Conservation (phyloP, 2,329 filamentous ascomycete species). For the Alternaria dauci region DNA sequence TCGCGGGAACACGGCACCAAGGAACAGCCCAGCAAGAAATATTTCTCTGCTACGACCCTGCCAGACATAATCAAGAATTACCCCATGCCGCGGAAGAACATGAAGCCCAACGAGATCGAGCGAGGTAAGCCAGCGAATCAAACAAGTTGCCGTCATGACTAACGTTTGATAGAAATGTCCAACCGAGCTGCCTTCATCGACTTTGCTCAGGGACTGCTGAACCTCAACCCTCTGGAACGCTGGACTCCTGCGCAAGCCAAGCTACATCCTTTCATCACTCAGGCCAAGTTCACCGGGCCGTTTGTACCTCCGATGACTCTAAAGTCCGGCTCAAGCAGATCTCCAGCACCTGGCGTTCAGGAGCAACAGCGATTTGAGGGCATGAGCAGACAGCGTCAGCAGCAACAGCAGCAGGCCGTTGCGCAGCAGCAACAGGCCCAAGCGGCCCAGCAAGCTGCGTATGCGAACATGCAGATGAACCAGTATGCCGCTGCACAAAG, state of each 20-base stretch:
- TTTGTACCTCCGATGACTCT: constrained; percentile 98
- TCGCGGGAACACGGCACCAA: constrained; percentile 94
- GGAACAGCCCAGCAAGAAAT: constrained; percentile 99
- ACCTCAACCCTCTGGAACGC: constrained; percentile 92
- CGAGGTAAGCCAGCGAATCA: constrained; percentile 70
- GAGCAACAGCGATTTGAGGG: constrained; percentile 96
- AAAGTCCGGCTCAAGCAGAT: constrained; percentile 85
- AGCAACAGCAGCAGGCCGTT: constrained; percentile 58
- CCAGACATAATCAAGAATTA: constrained; percentile 98
- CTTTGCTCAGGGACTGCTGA: constrained; percentile 91
- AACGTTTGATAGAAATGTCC: constrained; percentile 80
- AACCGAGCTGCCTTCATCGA: constrained; percentile 98
- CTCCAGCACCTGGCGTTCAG: constrained; percentile 90
- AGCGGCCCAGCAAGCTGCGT: constrained; percentile 72
- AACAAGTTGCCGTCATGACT: constrained; percentile 9
- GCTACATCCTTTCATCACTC: constrained; percentile 96
- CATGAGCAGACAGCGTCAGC: constrained; percentile 86
- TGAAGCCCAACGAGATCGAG: constrained; percentile 97
- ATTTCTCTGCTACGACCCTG: constrained; percentile 92
- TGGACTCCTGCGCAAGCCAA: constrained; percentile 99
- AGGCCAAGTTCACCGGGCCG: constrained; percentile 94
- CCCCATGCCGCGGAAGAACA: constrained; percentile 98
- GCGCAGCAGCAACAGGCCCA: constrained; percentile 65
- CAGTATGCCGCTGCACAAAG: constrained; percentile 58
- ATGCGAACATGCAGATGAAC: constrained; percentile 68